Evolutionary conservation across 139 green algal species (phyloP).

Genomic region (Chlorella vulgaris): DNA sequence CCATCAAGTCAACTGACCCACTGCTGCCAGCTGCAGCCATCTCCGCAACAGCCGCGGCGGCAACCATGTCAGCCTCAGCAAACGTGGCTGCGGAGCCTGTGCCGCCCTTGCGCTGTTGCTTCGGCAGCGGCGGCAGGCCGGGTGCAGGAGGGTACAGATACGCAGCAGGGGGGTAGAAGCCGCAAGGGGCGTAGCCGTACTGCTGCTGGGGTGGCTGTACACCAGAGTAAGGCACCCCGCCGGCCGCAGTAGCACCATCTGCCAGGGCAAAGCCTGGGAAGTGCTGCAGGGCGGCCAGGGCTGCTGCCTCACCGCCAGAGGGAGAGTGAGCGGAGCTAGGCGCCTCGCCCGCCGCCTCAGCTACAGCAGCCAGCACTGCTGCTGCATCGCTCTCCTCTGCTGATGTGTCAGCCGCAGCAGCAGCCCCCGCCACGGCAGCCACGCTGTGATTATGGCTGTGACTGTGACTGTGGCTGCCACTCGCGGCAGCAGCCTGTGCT

Average conservation of each 20-base stretch:
- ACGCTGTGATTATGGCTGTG: neutral
- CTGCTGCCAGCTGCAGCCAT: neutral
- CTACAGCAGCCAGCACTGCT: conserved; percentile 10
- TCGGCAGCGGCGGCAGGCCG: conserved; percentile 21
- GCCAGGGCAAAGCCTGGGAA: neutral
- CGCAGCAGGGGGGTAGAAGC: neutral
- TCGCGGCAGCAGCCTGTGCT: neutral
- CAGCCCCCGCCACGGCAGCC: neutral
- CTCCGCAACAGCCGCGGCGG: neutral
- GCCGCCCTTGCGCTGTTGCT: neutral
- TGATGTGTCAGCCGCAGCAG: neutral
- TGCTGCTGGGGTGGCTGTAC: neutral
- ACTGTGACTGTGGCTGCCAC: neutral
- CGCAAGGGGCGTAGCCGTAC: neutral
- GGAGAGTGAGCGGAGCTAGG: neutral
- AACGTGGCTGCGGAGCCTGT: neutral
- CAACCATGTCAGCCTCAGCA: neutral
- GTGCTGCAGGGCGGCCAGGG: neutral
- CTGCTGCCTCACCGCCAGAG: neutral
- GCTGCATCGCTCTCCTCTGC: conserved; percentile 13
- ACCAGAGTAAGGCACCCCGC: neutral
- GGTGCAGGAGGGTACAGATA: neutral
- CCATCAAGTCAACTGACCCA: neutral
- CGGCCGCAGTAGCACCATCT: neutral
- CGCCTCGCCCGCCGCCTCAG: conserved; percentile 13